A percentile compares a stretch with the other conserved stretches of the same genome.
These are phyloP conservation scores for Beta lomatogona DNA, from an alignment of 179 eudicot genomes.

Conservation along the genomic window DNA sequence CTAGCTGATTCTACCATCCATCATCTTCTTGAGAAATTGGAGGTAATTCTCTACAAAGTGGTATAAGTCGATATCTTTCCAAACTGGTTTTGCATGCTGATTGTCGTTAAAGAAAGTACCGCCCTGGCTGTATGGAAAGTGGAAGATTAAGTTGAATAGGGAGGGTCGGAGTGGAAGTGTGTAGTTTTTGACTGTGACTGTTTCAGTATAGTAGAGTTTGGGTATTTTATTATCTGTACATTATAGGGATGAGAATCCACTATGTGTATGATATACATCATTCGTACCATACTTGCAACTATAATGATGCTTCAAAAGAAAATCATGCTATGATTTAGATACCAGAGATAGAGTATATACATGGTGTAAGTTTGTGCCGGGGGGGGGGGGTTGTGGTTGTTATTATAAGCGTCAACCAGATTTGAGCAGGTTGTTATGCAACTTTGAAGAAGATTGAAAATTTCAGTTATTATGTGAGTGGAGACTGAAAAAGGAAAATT, in stretches of 20 bases:
- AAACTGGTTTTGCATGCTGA: background rate
- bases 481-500: no score
- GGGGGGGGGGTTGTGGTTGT: background rate
- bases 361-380: background rate
- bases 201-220: background rate
- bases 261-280: background rate
- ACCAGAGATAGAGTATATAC: background rate
- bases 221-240: background rate
- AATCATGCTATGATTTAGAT: background rate
- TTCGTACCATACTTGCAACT: background rate
- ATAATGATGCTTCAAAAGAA: background rate
- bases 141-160: background rate
- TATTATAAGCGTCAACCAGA: background rate
- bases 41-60: constrained; percentile 45
- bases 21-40: constrained; percentile 80
- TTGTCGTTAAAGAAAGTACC: background rate
- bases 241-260: background rate
- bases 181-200: background rate
- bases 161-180: background rate
- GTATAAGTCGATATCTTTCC: background rate
- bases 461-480: background rate
- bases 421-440: background rate
- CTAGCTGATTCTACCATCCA: constrained; percentile 87
- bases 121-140: background rate
- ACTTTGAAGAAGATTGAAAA: background rate